A percentile compares a stretch with the other conserved stretches of the same genome.
phyloP scores from a whole-genome alignment of 495 filamentous ascomycete species.

The Eremomyces bilateralis region DNA sequence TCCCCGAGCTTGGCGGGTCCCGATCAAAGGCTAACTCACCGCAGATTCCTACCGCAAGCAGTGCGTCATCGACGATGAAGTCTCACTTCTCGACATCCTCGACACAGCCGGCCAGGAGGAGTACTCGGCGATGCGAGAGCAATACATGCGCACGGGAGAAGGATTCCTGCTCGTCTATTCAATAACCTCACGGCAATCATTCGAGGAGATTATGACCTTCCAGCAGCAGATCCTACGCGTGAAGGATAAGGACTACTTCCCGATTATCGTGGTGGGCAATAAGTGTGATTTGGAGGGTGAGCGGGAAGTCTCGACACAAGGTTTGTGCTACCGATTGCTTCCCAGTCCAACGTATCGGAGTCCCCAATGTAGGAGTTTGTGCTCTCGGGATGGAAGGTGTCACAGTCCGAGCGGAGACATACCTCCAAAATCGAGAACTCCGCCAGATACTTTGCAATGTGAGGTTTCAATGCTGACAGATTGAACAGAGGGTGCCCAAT shows the following conservation, averaged over 20 bases:
- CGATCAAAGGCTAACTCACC: constrained; percentile 8
- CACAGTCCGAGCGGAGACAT: no score
- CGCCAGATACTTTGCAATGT: neutral
- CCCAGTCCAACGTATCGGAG: neutral
- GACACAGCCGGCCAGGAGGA: constrained; percentile 98
- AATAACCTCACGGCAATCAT: constrained; percentile 89
- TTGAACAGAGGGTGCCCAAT: constrained; percentile 58
- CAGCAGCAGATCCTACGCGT: constrained; percentile 96
- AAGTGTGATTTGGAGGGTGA: constrained; percentile 95
- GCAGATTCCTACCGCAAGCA: constrained; percentile 98
- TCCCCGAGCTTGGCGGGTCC: constrained; percentile 3
- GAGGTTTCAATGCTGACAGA: constrained; percentile 1
- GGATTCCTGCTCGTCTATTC: constrained; percentile 96
- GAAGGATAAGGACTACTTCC: constrained; percentile 98
- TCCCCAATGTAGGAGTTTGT: neutral
- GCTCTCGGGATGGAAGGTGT: no score
- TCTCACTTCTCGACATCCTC: constrained; percentile 88
- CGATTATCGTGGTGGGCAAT: constrained; percentile 98
- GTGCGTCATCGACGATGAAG: constrained; percentile 94
- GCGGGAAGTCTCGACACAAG: constrained; percentile 72
- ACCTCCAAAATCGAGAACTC: no score
- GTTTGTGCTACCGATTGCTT: constrained; percentile 28
- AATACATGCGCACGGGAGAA: constrained; percentile 99
- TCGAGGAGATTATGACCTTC: constrained; percentile 95
- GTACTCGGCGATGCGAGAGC: constrained; percentile 97